Evolutionary conservation across 805 yeast species (phyloP).

Genomic region (Naumovozyma baii): DNA sequence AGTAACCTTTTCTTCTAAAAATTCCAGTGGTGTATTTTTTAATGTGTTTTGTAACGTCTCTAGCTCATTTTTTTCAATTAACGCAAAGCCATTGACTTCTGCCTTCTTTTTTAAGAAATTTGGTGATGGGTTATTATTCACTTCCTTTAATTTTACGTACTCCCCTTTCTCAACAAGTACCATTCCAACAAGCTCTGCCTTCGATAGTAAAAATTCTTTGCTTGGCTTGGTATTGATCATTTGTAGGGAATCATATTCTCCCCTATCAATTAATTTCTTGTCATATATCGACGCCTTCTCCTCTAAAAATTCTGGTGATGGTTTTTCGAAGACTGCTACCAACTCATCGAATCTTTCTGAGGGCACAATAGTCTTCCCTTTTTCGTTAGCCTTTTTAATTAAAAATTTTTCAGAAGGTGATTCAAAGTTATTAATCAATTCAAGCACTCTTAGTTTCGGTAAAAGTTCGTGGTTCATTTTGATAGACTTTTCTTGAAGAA

Average conservation of each 20-base stretch:
- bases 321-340: not conserved
- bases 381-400: not conserved
- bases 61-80: slow-evolving; percentile 6
- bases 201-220: slow-evolving; percentile 5
- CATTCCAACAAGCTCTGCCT: slow-evolving; percentile 11
- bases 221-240: slow-evolving; percentile 4
- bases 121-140: slow-evolving; percentile 1
- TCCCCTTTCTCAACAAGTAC: slow-evolving; percentile 9
- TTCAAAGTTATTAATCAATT: not conserved
- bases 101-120: slow-evolving; percentile 4
- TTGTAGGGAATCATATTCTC: not conserved
- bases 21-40: slow-evolving; percentile 10
- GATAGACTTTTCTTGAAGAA: slow-evolving; percentile 21
- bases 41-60: slow-evolving; percentile 6
- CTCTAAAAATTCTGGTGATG: not conserved
- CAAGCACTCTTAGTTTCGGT: not conserved
- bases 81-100: slow-evolving; percentile 4
- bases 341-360: not conserved
- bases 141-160: not conserved
- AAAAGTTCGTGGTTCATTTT: not conserved
- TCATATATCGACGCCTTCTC: not conserved
- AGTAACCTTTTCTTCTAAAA: slow-evolving; percentile 7
- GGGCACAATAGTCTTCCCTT: not conserved
- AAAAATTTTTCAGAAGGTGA: slow-evolving; percentile 2
- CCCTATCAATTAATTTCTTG: slow-evolving; percentile 1